Percentiles rank a stretch among this genome's conserved stretches.
phyloP scores from a whole-genome alignment of 129 eudicot species.

The Silybum marianum region DNA sequence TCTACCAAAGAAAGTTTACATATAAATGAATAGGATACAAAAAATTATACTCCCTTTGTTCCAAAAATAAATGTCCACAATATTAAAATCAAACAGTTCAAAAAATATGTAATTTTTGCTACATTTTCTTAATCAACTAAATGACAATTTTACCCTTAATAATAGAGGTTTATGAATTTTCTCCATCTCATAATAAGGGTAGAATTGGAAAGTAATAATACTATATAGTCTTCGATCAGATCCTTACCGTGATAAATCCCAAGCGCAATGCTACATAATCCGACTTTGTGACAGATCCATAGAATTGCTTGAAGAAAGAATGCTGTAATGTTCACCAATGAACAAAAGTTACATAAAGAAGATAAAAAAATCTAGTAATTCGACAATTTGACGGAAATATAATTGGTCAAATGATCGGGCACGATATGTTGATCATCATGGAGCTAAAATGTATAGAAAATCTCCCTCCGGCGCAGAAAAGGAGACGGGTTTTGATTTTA shows the following conservation, averaged over 20 bases:
- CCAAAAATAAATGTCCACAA: not conserved
- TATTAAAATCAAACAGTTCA: no score
- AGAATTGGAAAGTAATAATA: not conserved
- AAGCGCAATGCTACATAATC: slow-evolving; percentile 65
- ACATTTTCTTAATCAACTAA: not conserved
- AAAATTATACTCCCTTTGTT: not conserved
- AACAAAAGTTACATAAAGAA: not conserved
- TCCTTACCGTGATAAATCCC: slow-evolving; percentile 63
- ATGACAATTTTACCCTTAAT: not conserved
- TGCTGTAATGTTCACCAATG: slow-evolving; percentile 44
- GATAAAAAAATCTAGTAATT: not conserved
- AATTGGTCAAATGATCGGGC: not conserved
- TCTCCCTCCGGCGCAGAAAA: not conserved
- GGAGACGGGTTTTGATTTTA: no score
- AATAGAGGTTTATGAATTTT: not conserved
- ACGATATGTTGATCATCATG: not conserved
- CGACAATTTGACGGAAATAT: not conserved
- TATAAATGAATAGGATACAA: no score
- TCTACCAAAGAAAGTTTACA: slow-evolving; percentile 31
- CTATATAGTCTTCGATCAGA: not conserved
- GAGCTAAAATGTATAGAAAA: not conserved
- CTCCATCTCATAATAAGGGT: not conserved
- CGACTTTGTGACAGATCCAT: slow-evolving; percentile 65
- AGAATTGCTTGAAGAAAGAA: slow-evolving; percentile 71
- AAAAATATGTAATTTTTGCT: no score